Conservation (phyloP, 2,329 filamentous ascomycete species). For the Sarocladium strictum region DNA sequence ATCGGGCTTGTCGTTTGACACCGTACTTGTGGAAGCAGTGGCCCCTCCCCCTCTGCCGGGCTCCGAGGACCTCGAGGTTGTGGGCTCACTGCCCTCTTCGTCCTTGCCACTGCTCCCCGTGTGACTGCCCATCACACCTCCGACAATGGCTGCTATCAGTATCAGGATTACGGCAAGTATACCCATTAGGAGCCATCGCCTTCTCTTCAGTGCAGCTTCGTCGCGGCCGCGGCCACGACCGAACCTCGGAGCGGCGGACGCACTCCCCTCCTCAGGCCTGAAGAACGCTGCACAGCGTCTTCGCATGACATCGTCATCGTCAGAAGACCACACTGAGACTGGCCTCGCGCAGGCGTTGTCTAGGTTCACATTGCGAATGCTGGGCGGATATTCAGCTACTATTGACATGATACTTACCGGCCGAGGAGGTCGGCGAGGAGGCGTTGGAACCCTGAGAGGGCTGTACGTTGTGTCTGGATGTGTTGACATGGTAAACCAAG, state of each 20-base stretch:
- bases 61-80: neutral
- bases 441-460: neutral
- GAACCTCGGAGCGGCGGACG: neutral
- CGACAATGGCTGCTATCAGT: neutral
- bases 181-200: neutral
- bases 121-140: neutral
- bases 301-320: constrained; percentile 4
- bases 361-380: constrained; percentile 1
- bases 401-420: neutral
- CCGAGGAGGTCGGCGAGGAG: constrained; percentile 3
- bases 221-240: neutral
- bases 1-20: neutral
- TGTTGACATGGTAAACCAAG: neutral
- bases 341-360: neutral
- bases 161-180: neutral
- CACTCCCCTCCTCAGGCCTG: neutral
- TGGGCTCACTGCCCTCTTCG: neutral
- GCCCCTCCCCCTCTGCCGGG: neutral
- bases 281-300: neutral
- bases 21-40: neutral
- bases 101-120: neutral
- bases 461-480: neutral
- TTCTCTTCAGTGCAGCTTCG: neutral
- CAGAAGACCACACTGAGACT: neutral
- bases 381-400: neutral